Base-by-base conservation (phyloP, 495 filamentous ascomycete species). In the Elaphomyces granulatus region DNA sequence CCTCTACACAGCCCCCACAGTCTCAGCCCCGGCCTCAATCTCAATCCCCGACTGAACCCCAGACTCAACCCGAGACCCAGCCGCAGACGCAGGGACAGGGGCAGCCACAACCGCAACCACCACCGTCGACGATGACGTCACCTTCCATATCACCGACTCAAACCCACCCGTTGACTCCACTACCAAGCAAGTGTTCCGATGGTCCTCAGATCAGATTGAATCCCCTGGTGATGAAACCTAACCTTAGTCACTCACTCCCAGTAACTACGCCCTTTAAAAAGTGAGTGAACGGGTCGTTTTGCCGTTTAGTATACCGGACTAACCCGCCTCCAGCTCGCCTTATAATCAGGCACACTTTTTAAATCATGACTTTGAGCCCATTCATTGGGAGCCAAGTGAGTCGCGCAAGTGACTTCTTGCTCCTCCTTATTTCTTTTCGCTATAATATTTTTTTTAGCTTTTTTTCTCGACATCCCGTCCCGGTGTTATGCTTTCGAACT, bases 281-380 rank as follows among this genome's bases (percentile, higher is more conserved):
- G 61, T 66, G 43, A 55, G 51, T 41, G 47, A 46, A 20, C 37
- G 37, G 20, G 48, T 56, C 32, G 33, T 45, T 2, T 47, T 44
- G 14, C 45, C 45, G 33, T 61, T 8, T 67, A 66, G 43, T 66
- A 69, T 45, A 75, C 73, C 41, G 64, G 66, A 32, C 66, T 66
- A 4, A 71, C 72, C 44, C 65, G 66, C 42, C 6, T 73, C 72
- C 44, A 79, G 73, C 46, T 69, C 65, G 17, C 79, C 83, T 17
- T 87, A 82, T 59, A 87, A 87, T 48, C 75, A 76, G 36, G 81
- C 81, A 2, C 84, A 92, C 59, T 88, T 81, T 58, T 78, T 80
- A 45, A 88, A 87, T 50, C 68, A 77, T 39, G 79, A 88, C 48
- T 92, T 92, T 47, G 83, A 87, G 47, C 84, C 84, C 4, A 68